phyloP scores from a whole-genome alignment of 495 filamentous ascomycete genomes.

The Xylaria nigripes region DNA sequence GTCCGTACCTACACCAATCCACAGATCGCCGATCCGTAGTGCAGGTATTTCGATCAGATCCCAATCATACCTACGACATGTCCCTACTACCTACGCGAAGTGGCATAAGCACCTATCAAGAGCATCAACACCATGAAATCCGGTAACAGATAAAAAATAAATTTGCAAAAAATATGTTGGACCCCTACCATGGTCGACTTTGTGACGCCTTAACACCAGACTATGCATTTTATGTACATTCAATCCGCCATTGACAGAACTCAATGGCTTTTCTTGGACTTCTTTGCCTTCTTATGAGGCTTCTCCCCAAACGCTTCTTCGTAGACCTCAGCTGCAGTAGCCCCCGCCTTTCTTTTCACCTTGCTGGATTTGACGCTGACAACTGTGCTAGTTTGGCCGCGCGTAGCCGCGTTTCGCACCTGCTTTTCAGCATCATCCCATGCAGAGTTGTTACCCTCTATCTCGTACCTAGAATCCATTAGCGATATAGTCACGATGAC shows the following conservation, averaged over 20 bases:
- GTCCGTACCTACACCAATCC: no score
- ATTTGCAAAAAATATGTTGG: no score
- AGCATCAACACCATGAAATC: no score
- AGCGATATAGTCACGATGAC: constrained; percentile 21
- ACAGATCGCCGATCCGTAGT: no score
- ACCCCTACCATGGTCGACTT: no score
- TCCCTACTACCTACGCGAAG: no score
- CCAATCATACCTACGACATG: no score
- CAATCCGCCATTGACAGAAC: background rate
- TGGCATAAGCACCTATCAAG: no score
- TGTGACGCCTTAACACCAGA: constrained; percentile 11
- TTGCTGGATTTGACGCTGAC: constrained; percentile 75
- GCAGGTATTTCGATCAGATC: no score
- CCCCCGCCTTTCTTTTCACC: constrained; percentile 65
- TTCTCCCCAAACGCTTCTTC: constrained; percentile 51
- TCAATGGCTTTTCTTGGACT: constrained; percentile 19
- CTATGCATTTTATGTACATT: constrained; percentile 6
- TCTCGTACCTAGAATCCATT: constrained; percentile 58
- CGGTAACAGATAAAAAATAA: no score
- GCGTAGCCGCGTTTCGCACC: constrained; percentile 48
- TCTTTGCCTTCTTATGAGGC: constrained; percentile 52
- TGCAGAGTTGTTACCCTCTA: constrained; percentile 57
- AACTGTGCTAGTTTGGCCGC: constrained; percentile 54
- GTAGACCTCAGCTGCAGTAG: constrained; percentile 52
- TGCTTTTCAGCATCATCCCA: constrained; percentile 84